Evolutionary conservation across 768 basidiomycete species (phyloP).

Genomic region (Trichaptum fuscoviolaceum): DNA sequence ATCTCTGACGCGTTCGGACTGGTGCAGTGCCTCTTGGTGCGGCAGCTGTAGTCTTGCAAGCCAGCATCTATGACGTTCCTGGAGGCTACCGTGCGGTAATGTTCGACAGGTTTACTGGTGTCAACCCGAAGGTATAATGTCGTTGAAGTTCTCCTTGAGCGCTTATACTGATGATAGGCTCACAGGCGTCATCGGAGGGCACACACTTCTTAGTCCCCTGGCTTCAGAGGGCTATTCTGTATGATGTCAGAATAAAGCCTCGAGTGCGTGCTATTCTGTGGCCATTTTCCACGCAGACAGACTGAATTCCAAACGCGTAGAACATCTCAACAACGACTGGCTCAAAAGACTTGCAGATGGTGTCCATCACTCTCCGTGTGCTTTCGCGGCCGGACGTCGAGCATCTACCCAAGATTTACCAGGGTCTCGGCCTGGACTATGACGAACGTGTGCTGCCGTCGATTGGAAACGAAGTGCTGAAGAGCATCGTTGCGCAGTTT

Average conservation of each 20-base stretch:
- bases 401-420: constrained; percentile 91
- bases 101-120: constrained; percentile 96
- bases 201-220: constrained; percentile 96
- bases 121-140: constrained; percentile 62
- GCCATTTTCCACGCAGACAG: constrained; percentile 1
- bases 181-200: constrained; percentile 82
- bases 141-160: neutral
- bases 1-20: neutral
- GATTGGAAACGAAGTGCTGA: constrained; percentile 96
- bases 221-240: constrained; percentile 93
- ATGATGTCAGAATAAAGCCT: constrained; percentile 97
- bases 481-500: constrained; percentile 97
- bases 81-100: constrained; percentile 93
- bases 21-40: constrained; percentile 59
- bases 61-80: constrained; percentile 57
- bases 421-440: constrained; percentile 91
- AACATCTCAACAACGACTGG: constrained; percentile 99
- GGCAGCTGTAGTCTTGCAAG: constrained; percentile 38
- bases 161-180: constrained; percentile 8
- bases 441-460: constrained; percentile 97
- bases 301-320: constrained; percentile 30
- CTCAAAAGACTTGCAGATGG: constrained; percentile 98
- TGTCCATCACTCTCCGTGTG: constrained; percentile 93
- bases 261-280: constrained; percentile 46
- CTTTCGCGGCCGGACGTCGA: constrained; percentile 87